Percentiles rank a stretch among this genome's conserved stretches.
Evolutionary conservation across 73 alveolate species (phyloP).

Genomic region (Paramecium pentaurelia): DNA sequence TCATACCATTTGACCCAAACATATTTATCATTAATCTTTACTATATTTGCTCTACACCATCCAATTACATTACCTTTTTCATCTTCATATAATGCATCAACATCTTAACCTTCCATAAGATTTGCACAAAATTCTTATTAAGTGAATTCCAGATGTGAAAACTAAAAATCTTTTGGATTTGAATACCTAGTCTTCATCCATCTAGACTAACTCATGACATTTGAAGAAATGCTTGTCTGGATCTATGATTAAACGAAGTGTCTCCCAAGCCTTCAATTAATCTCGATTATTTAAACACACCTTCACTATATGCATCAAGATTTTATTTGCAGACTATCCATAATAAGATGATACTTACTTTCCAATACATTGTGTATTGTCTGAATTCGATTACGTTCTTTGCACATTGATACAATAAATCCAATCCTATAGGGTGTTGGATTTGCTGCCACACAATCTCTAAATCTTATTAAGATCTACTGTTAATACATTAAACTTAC

Average conservation of each 20-base stretch:
- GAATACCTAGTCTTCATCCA: background rate
- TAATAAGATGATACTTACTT: background rate
- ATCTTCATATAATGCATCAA: conserved; percentile 81
- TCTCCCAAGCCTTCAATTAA: conserved; percentile 24
- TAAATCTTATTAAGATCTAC: background rate
- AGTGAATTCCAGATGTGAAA: conserved; percentile 12
- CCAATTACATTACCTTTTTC: conserved; percentile 57
- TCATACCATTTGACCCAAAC: conserved; percentile 42
- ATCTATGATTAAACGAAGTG: background rate
- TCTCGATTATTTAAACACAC: conserved; percentile 5
- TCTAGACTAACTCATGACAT: background rate
- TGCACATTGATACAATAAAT: background rate
- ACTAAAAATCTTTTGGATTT: background rate
- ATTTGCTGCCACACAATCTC: background rate
- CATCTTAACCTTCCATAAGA: conserved; percentile 58
- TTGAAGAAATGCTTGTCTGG: background rate
- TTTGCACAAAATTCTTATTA: conserved; percentile 71
- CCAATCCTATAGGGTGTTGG: background rate
- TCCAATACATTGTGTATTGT: background rate
- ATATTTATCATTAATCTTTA: conserved; percentile 36
- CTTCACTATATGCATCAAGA: background rate
- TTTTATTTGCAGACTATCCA: background rate
- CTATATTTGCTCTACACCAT: conserved; percentile 74
- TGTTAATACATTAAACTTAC: background rate
- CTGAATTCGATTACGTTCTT: conserved; percentile 1